phyloP scores from a whole-genome alignment of 768 basidiomycete species.

The Kwoniella dendrophila region DNA sequence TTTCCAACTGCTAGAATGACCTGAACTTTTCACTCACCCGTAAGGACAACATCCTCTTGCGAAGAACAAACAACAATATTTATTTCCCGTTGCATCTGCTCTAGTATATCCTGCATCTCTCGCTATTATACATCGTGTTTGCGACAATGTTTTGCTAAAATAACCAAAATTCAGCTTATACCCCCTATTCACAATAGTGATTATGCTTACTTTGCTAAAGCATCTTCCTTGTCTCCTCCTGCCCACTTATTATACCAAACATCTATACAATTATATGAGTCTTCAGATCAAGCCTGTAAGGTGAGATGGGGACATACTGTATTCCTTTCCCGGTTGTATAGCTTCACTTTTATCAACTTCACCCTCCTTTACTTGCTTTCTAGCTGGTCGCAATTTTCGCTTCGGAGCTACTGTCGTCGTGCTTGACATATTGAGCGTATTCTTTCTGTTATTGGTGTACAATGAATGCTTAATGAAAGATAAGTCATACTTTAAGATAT shows the following conservation, averaged over 20 bases:
- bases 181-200: neutral
- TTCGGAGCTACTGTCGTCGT: conserved; percentile 32
- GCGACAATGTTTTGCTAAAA: conserved; percentile 89
- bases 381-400: conserved; percentile 78
- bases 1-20: neutral
- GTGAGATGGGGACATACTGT: conserved; percentile 67
- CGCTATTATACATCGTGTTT: conserved; percentile 86
- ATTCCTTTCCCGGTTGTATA: conserved; percentile 91
- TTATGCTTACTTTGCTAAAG: conserved; percentile 79
- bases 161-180: neutral
- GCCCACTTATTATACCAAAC: conserved; percentile 99
- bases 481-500: too few species aligned
- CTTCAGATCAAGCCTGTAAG: neutral
- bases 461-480: too few species aligned
- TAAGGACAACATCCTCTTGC: conserved; percentile 96
- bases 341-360: conserved; percentile 87
- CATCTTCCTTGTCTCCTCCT: conserved; percentile 97
- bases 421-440: conserved; percentile 11
- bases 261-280: conserved; percentile 59
- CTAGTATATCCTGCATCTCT: conserved; percentile 89
- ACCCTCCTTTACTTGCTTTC: conserved; percentile 87
- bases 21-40: conserved; percentile 59
- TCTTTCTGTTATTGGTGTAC: neutral
- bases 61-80: conserved; percentile 93
- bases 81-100: conserved; percentile 88